phyloP scores from a whole-genome alignment of 768 basidiomycete genomes.

The Kwoniella sp. region DNA sequence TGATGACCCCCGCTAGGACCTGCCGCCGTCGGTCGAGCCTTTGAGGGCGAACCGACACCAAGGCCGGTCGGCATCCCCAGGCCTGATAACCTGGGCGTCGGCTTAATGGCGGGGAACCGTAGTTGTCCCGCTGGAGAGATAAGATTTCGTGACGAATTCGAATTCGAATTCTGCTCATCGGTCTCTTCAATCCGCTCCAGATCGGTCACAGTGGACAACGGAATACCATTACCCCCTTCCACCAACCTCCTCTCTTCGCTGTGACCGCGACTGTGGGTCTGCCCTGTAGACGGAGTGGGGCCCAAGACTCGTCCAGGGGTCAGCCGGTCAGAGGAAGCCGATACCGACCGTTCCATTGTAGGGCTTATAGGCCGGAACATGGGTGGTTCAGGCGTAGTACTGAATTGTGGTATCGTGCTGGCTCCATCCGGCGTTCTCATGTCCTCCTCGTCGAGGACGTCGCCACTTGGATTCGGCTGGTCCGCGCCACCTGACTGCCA shows the following conservation, averaged over 20 bases:
- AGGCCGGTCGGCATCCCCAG: not conserved
- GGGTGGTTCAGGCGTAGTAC: conserved; percentile 34
- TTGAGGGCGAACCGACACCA: not conserved
- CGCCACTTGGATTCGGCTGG: not conserved
- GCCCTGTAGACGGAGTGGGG: not conserved
- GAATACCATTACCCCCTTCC: not conserved
- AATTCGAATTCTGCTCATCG: not conserved
- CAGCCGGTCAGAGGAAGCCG: conserved; percentile 11
- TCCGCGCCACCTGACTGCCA: not conserved
- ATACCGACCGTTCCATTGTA: conserved; percentile 20
- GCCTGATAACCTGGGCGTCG: conserved; percentile 4
- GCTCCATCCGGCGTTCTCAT: not conserved
- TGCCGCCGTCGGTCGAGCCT: not conserved
- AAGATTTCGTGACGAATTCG: not conserved
- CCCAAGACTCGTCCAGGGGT: conserved; percentile 21
- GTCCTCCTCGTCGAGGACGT: not conserved
- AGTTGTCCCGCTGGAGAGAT: conserved; percentile 3
- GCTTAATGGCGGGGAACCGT: conserved; percentile 3
- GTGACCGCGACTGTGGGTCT: not conserved
- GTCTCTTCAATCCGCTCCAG: conserved; percentile 13
- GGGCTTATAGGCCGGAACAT: conserved; percentile 24
- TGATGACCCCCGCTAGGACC: conserved; percentile 1
- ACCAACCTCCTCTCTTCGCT: not conserved
- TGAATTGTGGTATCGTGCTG: conserved; percentile 24
- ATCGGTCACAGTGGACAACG: conserved; percentile 8